phyloP scores from a whole-genome alignment of 371 early-diverging fungal genomes.

The Mucor circinelloides region DNA sequence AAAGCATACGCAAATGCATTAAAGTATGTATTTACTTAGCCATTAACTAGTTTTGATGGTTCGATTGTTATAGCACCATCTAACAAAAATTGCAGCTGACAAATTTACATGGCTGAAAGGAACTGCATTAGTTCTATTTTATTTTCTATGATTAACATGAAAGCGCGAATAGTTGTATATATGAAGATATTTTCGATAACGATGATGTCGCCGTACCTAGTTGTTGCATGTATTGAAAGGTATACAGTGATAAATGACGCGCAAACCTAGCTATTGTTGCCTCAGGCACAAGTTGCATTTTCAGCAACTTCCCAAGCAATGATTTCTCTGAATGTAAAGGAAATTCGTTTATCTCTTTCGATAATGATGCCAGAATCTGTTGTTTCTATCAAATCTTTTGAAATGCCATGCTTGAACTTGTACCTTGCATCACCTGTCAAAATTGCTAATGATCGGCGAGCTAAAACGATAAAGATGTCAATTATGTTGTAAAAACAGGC shows the following conservation, averaged over 20 bases:
- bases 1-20: too few relatives aligned
- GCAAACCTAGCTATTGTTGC: not conserved
- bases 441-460: slow-evolving; percentile 66
- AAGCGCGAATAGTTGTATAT: too few relatives aligned
- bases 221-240: not conserved
- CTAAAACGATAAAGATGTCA: slow-evolving; percentile 18
- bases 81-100: too few relatives aligned
- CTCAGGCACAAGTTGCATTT: not conserved
- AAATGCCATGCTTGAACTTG: slow-evolving; percentile 67
- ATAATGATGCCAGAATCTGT: slow-evolving; percentile 25
- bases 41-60: too few relatives aligned
- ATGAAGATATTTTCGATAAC: too few relatives aligned
- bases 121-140: too few relatives aligned
- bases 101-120: too few relatives aligned
- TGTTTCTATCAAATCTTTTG: slow-evolving; percentile 61
- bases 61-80: too few relatives aligned
- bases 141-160: too few relatives aligned
- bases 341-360: slow-evolving; percentile 44
- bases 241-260: not conserved
- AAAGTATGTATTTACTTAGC: too few relatives aligned
- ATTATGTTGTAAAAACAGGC: not conserved
- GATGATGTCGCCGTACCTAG: too few relatives aligned
- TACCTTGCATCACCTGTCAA: slow-evolving; percentile 67
- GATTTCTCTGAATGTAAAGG: slow-evolving; percentile 49
- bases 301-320: slow-evolving; percentile 29